Base-by-base conservation (phyloP, 192 early-diverging fungal genomes). In the Chytriomyces sp. region DNA sequence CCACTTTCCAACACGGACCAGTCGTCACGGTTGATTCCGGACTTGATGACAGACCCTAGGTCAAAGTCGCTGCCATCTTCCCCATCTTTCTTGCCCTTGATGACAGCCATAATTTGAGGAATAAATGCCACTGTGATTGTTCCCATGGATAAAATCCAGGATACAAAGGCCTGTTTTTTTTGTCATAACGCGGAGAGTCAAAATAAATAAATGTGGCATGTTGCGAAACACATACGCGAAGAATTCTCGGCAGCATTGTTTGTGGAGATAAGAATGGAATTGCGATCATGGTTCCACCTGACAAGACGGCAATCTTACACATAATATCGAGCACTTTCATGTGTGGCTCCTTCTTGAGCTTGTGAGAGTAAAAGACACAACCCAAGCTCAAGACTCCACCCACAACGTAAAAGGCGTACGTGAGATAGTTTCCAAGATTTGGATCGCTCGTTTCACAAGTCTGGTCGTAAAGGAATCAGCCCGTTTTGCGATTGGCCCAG, bases 281-380 rank as follows among this genome's bases (percentile, higher is more conserved):
- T n/a, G 39, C 62, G 49, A 40, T 64, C 39, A 52, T 52, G 1
- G 62, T 49, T 49, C 39, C 62, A 41, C 39, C 62, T 5, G 44
- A 49, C 3, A 64, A 64, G 14, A 64, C 62, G 28, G 62, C 62
- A 41, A 64, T 64, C 44, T 64, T 64, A 40, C 62, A 64, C 39
- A 64, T 28, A 44, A 64, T 64, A 52, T 64, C 62, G 1, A 64
- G 14, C 10, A 52, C 49, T 31, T 64, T 40, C 39, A 64, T 49
- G 39, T 52, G 26, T 0, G 58, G 58, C 28, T 64, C 62, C 1
- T 64, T 64, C 3, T 52, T 52, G 14, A 64, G 28, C 25, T 64
- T 40, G 44, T 64, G 62, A 25, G 62, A 49, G 2, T 49, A 40
- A 32, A 64, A 40, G 39, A 52, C 62, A 44, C 39, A 64, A 14